These are phyloP conservation scores for Cryptosporidium ryanae DNA, from an alignment of 169 alveolate genomes.

Conservation along the genomic window DNA sequence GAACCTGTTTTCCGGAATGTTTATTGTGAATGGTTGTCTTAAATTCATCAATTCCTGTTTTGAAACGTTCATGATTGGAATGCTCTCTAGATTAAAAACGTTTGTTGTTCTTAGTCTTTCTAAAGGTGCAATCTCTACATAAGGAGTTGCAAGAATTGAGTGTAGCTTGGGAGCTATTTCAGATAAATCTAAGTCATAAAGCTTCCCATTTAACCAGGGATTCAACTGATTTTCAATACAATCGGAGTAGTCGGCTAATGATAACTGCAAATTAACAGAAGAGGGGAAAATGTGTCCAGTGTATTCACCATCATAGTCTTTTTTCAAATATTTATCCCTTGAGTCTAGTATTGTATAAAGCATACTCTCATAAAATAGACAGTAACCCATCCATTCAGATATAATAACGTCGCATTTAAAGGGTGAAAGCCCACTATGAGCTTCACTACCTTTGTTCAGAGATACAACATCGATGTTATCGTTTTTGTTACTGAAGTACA, in stretches of 20 bases:
- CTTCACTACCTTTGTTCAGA: slow-evolving; percentile 24
- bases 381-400: slow-evolving; percentile 92
- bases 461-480: slow-evolving; percentile 59
- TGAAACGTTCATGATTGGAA: slow-evolving; percentile 31
- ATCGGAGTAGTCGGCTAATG: slow-evolving; percentile 53
- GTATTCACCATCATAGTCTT: slow-evolving; percentile 13
- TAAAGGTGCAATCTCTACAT: slow-evolving; percentile 75
- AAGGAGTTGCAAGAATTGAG: slow-evolving; percentile 76
- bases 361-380: slow-evolving; percentile 89
- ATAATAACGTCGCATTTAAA: slow-evolving; percentile 84
- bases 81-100: slow-evolving; percentile 12
- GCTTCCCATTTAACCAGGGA: slow-evolving; percentile 36
- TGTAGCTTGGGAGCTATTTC: slow-evolving; percentile 77
- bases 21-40: slow-evolving; percentile 60
- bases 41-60: slow-evolving; percentile 24
- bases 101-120: slow-evolving; percentile 27
- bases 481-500: slow-evolving; percentile 50
- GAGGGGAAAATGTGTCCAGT: slow-evolving; percentile 59
- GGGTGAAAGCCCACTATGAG: slow-evolving; percentile 20
- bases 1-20: slow-evolving; percentile 15
- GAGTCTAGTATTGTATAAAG: slow-evolving; percentile 88
- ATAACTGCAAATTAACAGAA: slow-evolving; percentile 35
- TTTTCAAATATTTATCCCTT: slow-evolving; percentile 82
- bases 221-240: neutral
- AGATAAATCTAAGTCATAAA: slow-evolving; percentile 77